Evolutionary conservation across 73 alveolate genomes (phyloP).

Genomic region (Paramecium tetraurelia): DNA sequence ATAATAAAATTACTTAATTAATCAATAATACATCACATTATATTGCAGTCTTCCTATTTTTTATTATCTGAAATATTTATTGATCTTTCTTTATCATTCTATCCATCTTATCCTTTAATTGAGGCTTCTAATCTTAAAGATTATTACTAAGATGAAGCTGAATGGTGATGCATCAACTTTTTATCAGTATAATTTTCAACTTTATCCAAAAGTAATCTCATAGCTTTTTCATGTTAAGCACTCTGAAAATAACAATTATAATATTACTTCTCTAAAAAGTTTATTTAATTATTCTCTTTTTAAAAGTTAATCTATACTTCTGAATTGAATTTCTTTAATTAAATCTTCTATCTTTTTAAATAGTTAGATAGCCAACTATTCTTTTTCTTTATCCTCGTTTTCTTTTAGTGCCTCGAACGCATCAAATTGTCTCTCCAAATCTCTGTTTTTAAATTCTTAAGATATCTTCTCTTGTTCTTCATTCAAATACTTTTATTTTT

Average conservation of each 20-base stretch:
- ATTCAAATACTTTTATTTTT: neutral
- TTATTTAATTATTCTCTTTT: constrained; percentile 28
- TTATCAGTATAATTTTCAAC: neutral
- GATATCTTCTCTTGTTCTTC: neutral
- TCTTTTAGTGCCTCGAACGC: neutral
- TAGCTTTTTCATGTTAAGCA: neutral
- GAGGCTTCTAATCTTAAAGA: neutral
- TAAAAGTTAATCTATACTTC: constrained; percentile 15
- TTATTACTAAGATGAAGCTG: neutral
- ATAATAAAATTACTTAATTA: neutral
- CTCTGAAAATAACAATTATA: neutral
- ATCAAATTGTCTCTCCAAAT: neutral
- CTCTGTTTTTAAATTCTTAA: neutral
- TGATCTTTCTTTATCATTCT: neutral
- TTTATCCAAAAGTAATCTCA: neutral
- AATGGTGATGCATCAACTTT: neutral
- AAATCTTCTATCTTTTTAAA: neutral
- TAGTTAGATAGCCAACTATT: neutral
- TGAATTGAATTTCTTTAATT: constrained; percentile 9
- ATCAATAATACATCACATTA: neutral
- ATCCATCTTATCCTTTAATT: neutral
- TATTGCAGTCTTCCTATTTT: neutral
- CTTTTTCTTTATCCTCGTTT: constrained; percentile 1
- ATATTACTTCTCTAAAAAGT: neutral
- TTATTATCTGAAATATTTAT: neutral